Percentiles rank a stretch among this genome's conserved stretches.
phyloP scores from a whole-genome alignment of 768 basidiomycete genomes.

The Trametes meyenii region DNA sequence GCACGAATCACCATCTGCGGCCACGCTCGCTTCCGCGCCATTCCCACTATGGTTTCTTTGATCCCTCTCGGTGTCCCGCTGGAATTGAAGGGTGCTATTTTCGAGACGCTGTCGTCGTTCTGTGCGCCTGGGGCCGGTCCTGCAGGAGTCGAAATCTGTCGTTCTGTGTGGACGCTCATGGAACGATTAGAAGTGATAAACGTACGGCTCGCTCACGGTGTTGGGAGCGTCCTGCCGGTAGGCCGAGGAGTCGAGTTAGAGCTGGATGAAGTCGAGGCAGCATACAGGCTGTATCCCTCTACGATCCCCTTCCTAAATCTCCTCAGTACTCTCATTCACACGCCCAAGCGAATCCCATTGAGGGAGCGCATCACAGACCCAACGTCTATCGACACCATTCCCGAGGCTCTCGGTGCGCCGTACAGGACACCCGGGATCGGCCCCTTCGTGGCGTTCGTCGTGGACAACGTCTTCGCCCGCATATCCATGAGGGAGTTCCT shows the following conservation, averaged over 20 bases:
- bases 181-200: constrained; percentile 85
- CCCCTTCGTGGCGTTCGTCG: constrained; percentile 83
- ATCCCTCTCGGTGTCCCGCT: constrained; percentile 82
- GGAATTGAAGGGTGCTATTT: constrained; percentile 87
- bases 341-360: constrained; percentile 70
- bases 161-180: constrained; percentile 81
- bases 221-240: constrained; percentile 51
- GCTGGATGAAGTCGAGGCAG: constrained; percentile 84
- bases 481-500: constrained; percentile 76
- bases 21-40: constrained; percentile 78
- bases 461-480: constrained; percentile 87
- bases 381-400: constrained; percentile 72
- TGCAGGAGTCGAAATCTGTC: constrained; percentile 78
- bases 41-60: constrained; percentile 77
- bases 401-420: constrained; percentile 78
- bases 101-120: constrained; percentile 81
- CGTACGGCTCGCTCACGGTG: constrained; percentile 52
- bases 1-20: constrained; percentile 79
- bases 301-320: constrained; percentile 88
- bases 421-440: constrained; percentile 79
- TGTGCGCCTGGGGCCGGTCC: constrained; percentile 77
- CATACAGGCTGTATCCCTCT: constrained; percentile 78
- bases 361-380: constrained; percentile 60
- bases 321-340: constrained; percentile 81
- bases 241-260: constrained; percentile 84